Base-by-base conservation (phyloP, 2,329 filamentous ascomycete species). In the Cercospora berteroae region DNA sequence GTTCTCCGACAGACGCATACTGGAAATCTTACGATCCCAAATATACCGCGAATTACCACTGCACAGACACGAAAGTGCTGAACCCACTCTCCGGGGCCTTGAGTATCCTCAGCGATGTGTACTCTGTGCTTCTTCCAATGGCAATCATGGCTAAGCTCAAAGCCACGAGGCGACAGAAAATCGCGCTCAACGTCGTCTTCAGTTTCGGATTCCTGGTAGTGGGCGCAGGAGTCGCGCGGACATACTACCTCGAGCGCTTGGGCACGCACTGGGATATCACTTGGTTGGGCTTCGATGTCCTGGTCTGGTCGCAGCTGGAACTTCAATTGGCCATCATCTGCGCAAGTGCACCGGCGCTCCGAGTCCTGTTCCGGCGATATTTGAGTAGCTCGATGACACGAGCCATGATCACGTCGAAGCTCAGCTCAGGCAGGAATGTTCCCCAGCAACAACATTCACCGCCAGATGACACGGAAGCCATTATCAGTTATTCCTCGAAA, bases 61-160 rank as follows among this genome's bases (percentile, higher is more conserved):
- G 65, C 23, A 67, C 63, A 2, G 65, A 65, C 25, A 64, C 64
- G 5, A 70, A 25, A 10, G 39, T 50, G 9, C 36, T 61, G 3
- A 50, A 61, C 25, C 59, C 59, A 44, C 23, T 61, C n/a, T 59
- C 68, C 29, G 72, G 71, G 9, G 63, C 67, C 4, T 42, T 74
- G n/a, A 71, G 67, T n/a, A 68, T 71, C 7, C 59, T 71, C 12
- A 72, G 71, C 62, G 73, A 74, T 33, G n/a, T 71, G n/a, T 74
- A 71, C 60, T 65, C 72, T 18, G 71, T 72, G 25, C 65, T 66
- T 4, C 44, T 74, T 4, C 73, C 72, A 2, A 72, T 71, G 63
- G 42, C 68, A 36, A 71, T 74, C 60, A 65, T 74, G 23, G 62
- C 65, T 16, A 60, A 65, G 29, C 69, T 73, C 5, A 65, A 67